Base-by-base conservation (phyloP, 768 basidiomycete species). In the Mycena vitilis region DNA sequence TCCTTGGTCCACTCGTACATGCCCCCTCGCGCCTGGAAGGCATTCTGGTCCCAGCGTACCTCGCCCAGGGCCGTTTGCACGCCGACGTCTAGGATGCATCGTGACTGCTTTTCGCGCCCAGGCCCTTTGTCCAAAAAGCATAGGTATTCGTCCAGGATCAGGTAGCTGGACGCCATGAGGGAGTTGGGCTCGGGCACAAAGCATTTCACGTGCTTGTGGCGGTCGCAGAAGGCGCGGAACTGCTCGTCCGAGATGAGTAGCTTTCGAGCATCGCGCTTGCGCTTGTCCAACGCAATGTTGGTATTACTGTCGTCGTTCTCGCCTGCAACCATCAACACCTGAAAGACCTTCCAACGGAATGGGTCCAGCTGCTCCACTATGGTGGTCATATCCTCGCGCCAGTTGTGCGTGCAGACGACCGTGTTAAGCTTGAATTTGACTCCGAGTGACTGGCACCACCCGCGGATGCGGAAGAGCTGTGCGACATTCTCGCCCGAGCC, bases 271-370 rank as follows among this genome's bases (percentile, higher is more conserved):
- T 56, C 54, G 8, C 54, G 54, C 37, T 23, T 56, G 5, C 54
- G 54, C n/a, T 56, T 56, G 38, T 56, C 38, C 54, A 56, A 37
- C 22, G 38, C 38, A 22, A 11, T 56, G 54, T 56, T 38, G 15
- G n/a, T 38, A 37, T 12, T 22, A 13, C 54, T 6, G n/a, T 37
- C n/a, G 54, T 56, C 54, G 37, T 56, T 56, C 54, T 56, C 53
- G 54, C 54, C 54, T 38, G 38, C 54, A 38, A 56, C 54, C 9
- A 56, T 38, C 37, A 56, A 22, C 12, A 56, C 54, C 37, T 56
- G 54, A n/a, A 56, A 56, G 37, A 42, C 54, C 38, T 56, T 56
- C 54, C 54, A 56, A n/a, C 54, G 54, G 38, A 56, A 56, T 13
- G 54, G 54, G 38, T 40, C 54, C 22, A 56, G 54, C 54, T 40